phyloP scores from a whole-genome alignment of 164 flowering plant species.

The Annona cherimola region DNA sequence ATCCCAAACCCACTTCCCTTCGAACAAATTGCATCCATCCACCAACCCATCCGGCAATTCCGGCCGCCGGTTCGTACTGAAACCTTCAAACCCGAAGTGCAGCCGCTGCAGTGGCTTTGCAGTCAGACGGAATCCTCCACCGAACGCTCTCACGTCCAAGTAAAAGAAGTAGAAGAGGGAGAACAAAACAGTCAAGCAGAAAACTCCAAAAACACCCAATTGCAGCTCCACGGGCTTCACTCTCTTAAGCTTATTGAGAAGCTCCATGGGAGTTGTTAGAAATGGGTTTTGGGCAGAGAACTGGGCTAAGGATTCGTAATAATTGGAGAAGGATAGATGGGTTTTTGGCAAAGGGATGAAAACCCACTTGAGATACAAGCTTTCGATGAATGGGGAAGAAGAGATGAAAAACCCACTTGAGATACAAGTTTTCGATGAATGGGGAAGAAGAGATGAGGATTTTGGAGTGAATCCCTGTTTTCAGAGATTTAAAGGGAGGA shows the following conservation, averaged over 20 bases:
- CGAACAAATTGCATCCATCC: constrained; percentile 57
- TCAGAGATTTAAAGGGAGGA: not conserved
- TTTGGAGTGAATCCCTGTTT: not conserved
- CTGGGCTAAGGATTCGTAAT: not conserved
- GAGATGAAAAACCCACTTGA: not conserved
- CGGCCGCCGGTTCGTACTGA: constrained; percentile 6
- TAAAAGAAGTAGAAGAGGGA: constrained; percentile 53
- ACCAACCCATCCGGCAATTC: constrained; percentile 32
- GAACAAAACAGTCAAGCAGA: constrained; percentile 28
- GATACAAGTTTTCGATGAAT: not conserved
- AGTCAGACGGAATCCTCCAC: constrained; percentile 27
- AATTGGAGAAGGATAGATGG: not conserved
- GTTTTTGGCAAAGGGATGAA: not conserved
- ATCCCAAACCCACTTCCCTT: constrained; percentile 89
- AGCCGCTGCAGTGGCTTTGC: constrained; percentile 29
- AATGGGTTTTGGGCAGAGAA: not conserved
- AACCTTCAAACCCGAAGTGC: constrained; percentile 26
- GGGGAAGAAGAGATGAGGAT: not conserved
- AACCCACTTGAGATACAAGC: not conserved
- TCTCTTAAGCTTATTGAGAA: constrained; percentile 50
- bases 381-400: not conserved
- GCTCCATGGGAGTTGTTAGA: constrained; percentile 12
- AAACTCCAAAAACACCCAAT: constrained; percentile 47
- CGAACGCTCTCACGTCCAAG: constrained; percentile 55
- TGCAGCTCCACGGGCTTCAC: constrained; percentile 39